Evolutionary conservation across 495 filamentous ascomycete genomes (phyloP).

Genomic region (Daldinia decipiens): DNA sequence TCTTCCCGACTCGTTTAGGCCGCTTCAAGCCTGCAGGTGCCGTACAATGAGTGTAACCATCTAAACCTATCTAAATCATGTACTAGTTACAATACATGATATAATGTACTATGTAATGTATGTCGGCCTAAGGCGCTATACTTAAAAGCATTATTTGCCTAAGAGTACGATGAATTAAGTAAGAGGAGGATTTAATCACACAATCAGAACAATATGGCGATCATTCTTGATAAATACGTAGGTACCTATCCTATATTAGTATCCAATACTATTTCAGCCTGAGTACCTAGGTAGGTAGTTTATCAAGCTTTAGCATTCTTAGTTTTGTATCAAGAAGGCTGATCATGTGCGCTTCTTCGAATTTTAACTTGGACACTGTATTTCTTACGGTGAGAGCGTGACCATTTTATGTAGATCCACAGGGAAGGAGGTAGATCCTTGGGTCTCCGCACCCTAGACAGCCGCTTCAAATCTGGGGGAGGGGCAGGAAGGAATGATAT

Average conservation of each 20-base stretch:
- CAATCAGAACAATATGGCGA: neutral
- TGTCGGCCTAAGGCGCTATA: neutral
- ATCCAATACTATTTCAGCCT: neutral
- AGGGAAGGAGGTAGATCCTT: constrained; percentile 37
- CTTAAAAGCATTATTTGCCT: neutral
- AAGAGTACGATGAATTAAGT: neutral
- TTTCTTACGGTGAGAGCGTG: constrained; percentile 37
- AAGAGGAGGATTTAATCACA: neutral
- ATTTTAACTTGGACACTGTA: constrained; percentile 26
- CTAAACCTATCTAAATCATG: neutral
- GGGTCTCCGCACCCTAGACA: constrained; percentile 20
- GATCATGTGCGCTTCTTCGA: constrained; percentile 3
- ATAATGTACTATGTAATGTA: neutral
- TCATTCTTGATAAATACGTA: neutral
- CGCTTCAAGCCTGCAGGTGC: constrained; percentile 26
- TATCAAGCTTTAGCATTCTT: neutral
- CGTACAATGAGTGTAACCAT: constrained; percentile 21
- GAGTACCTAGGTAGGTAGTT: too few species aligned
- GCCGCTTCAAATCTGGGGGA: constrained; percentile 43
- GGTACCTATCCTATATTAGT: neutral
- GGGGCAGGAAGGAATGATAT: constrained; percentile 29
- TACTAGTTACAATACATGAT: neutral
- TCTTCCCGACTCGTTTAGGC: constrained; percentile 21
- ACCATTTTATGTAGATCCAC: constrained; percentile 31
- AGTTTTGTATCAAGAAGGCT: constrained; percentile 8